A percentile compares a stretch with the other conserved stretches of the same genome.
phyloP scores from a whole-genome alignment of 306 rosid species.

The Hippophae tibetana region DNA sequence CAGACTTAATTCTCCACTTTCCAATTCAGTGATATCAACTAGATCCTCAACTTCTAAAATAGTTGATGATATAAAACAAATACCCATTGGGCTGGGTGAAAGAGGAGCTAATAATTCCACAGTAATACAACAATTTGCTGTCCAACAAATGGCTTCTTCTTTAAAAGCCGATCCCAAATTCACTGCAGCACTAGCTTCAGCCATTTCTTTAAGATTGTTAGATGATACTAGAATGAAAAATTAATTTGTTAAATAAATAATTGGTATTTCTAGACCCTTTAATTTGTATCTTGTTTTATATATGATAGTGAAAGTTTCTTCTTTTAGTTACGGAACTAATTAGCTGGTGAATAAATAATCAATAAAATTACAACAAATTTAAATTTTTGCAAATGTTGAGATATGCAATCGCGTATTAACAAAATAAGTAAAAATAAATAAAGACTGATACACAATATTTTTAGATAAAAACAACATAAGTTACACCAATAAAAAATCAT shows the following conservation, averaged over 20 bases:
- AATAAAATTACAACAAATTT: too few species aligned
- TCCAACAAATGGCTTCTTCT: constrained; percentile 65
- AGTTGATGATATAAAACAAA: constrained; percentile 18
- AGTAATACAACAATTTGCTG: constrained; percentile 27
- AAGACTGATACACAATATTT: too few species aligned
- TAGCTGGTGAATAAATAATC: too few species aligned
- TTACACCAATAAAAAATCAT: too few species aligned
- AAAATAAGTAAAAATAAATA: too few species aligned
- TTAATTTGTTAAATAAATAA: neutral
- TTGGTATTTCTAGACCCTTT: too few species aligned
- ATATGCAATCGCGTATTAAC: too few species aligned
- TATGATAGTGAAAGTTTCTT: too few species aligned
- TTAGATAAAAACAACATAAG: too few species aligned
- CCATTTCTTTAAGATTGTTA: constrained; percentile 39
- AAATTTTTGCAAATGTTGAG: too few species aligned
- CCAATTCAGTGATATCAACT: constrained; percentile 13
- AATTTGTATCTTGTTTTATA: too few species aligned
- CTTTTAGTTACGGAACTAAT: too few species aligned
- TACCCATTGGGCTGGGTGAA: constrained; percentile 2
- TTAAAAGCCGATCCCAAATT: constrained; percentile 59
- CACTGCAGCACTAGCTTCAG: constrained; percentile 53
- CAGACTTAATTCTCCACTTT: constrained; percentile 7
- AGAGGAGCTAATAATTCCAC: neutral
- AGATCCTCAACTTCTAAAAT: constrained; percentile 11
- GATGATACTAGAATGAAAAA: constrained; percentile 5